Percentiles rank a stretch among this genome's conserved stretches.
Evolutionary conservation across 495 filamentous ascomycete genomes (phyloP).

Genomic region (Neurospora pannonica): DNA sequence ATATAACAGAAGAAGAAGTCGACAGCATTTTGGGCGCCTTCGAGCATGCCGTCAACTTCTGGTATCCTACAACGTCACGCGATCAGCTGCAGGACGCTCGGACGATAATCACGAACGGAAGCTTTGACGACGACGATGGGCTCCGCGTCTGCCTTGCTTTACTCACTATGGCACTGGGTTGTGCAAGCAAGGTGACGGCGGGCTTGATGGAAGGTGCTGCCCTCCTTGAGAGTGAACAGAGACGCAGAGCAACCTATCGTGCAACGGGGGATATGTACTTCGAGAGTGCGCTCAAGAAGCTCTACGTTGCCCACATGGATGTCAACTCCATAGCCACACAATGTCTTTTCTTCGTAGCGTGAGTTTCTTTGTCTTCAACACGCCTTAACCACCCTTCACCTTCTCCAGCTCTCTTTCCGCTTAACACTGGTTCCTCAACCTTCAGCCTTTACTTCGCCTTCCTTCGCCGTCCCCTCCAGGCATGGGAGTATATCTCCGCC

Average conservation of each 20-base stretch:
- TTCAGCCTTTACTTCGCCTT: constrained; percentile 28
- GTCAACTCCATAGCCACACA: constrained; percentile 24
- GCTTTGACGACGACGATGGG: constrained; percentile 8
- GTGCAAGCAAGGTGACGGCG: constrained; percentile 18
- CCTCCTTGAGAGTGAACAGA: constrained; percentile 3
- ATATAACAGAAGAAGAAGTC: constrained; percentile 28
- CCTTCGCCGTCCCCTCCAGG: constrained; percentile 24
- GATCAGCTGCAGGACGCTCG: constrained; percentile 12
- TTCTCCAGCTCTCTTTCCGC: neutral
- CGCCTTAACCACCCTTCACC: neutral
- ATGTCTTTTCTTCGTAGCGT: constrained; percentile 28
- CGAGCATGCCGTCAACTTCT: constrained; percentile 24
- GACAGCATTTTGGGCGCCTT: constrained; percentile 28
- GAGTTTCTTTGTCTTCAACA: neutral
- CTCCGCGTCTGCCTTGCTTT: constrained; percentile 20
- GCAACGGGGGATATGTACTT: constrained; percentile 24
- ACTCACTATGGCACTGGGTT: constrained; percentile 24
- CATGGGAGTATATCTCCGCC: constrained; percentile 25
- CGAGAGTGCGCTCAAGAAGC: constrained; percentile 22
- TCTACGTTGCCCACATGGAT: constrained; percentile 22
- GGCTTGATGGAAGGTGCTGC: constrained; percentile 1
- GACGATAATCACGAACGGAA: constrained; percentile 7
- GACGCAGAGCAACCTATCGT: constrained; percentile 4
- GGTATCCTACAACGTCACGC: constrained; percentile 24
- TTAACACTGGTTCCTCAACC: neutral